Percentiles rank a stretch among this genome's conserved stretches.
Conservation (phyloP, 495 filamentous ascomycete genomes). For the Monascus purpureus region DNA sequence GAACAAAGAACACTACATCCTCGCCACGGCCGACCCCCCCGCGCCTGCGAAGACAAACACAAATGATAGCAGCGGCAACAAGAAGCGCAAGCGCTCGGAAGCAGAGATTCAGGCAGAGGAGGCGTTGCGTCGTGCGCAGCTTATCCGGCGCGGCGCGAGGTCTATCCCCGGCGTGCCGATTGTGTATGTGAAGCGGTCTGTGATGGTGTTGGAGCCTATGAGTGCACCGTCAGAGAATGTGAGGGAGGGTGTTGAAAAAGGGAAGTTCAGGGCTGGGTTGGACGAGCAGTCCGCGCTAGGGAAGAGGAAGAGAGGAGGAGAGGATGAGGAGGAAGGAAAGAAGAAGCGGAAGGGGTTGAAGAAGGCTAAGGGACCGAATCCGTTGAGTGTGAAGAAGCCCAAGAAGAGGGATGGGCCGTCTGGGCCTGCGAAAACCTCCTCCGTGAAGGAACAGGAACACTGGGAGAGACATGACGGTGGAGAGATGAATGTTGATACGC, state of each 20-base stretch:
- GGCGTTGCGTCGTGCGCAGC: constrained; percentile 18
- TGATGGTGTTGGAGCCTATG: constrained; percentile 90
- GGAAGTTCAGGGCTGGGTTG: constrained; percentile 63
- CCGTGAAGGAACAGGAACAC: constrained; percentile 7
- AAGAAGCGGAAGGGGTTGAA: constrained; percentile 49
- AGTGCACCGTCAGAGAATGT: constrained; percentile 44
- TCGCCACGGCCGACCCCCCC: constrained; percentile 49
- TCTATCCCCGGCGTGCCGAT: constrained; percentile 59
- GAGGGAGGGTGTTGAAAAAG: constrained; percentile 52
- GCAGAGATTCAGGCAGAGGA: constrained; percentile 6
- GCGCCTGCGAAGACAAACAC: constrained; percentile 11
- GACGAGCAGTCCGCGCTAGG: constrained; percentile 26
- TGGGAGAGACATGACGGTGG: constrained; percentile 4
- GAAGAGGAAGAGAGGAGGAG: constrained; percentile 30
- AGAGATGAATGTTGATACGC: constrained; percentile 11
- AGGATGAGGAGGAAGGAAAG: constrained; percentile 17
- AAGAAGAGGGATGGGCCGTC: constrained; percentile 34
- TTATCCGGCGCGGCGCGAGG: constrained; percentile 20
- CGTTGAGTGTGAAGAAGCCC: constrained; percentile 75
- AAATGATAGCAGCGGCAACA: constrained; percentile 13
- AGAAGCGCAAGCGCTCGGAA: constrained; percentile 17
- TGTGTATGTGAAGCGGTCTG: constrained; percentile 70
- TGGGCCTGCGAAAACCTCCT: background rate
- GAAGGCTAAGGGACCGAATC: constrained; percentile 77
- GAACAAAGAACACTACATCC: constrained; percentile 86